These are phyloP conservation scores for Boletus subcaerulescens DNA, from an alignment of 768 basidiomycete genomes.

Conservation along the genomic window DNA sequence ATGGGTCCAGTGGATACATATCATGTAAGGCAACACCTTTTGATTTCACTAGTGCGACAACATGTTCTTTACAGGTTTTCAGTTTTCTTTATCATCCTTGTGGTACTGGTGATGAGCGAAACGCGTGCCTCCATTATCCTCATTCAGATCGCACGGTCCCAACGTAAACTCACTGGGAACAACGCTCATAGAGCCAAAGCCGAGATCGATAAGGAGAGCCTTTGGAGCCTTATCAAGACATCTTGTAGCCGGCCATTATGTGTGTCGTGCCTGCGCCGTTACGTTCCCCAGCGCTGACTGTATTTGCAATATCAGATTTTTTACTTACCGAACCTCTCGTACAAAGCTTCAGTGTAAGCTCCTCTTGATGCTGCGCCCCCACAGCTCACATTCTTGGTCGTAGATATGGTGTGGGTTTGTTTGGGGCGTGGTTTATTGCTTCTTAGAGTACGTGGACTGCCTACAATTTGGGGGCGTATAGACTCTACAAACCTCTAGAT, in stretches of 20 bases:
- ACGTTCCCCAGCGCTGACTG: background rate
- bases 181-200: constrained; percentile 54
- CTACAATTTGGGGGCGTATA: background rate
- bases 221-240: constrained; percentile 58
- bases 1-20: constrained; percentile 80
- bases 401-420: constrained; percentile 67
- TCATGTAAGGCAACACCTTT: constrained; percentile 41
- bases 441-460: constrained; percentile 47
- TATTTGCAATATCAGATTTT: constrained; percentile 13
- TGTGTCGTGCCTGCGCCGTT: constrained; percentile 33
- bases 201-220: constrained; percentile 56
- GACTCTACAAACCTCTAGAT: constrained; percentile 33
- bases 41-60: too few species aligned
- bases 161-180: constrained; percentile 66
- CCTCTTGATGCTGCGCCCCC: background rate
- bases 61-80: constrained; percentile 41
- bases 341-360: constrained; percentile 61
- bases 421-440: constrained; percentile 72
- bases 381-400: background rate
- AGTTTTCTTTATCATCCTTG: constrained; percentile 45
- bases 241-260: constrained; percentile 69
- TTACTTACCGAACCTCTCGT: constrained; percentile 61
- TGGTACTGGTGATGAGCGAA: constrained; percentile 61
- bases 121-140: constrained; percentile 73
- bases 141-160: constrained; percentile 55